Evolutionary conservation across 768 basidiomycete genomes (phyloP).

Genomic region (Leucosporidium creatinivorum): DNA sequence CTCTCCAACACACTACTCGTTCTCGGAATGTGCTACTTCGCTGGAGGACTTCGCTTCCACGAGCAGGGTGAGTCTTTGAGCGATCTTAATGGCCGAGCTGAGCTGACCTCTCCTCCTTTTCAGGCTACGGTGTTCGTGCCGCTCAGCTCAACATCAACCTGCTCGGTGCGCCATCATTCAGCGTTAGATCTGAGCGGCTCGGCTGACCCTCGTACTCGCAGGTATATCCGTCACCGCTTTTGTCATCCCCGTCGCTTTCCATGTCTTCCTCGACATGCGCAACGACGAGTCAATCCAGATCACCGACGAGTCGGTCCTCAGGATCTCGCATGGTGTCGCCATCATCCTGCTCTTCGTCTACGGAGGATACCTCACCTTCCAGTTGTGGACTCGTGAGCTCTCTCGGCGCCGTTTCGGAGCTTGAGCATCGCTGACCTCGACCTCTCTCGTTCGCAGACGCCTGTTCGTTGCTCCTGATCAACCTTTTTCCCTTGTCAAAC

Average conservation of each 20-base stretch:
- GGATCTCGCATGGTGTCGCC: constrained; percentile 43
- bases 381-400: constrained; percentile 25
- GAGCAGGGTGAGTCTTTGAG: constrained; percentile 22
- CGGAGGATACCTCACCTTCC: constrained; percentile 53
- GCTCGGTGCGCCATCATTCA: constrained; percentile 23
- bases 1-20: constrained; percentile 73
- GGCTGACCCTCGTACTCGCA: constrained; percentile 35
- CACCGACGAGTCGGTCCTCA: constrained; percentile 21
- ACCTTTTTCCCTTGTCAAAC: neutral
- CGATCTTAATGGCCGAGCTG: too few species aligned
- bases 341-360: constrained; percentile 68
- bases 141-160: constrained; percentile 38
- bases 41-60: constrained; percentile 6
- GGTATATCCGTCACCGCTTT: constrained; percentile 29
- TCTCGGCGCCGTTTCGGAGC: too few species aligned
- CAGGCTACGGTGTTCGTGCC: constrained; percentile 28
- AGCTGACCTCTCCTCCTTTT: too few species aligned
- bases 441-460: neutral
- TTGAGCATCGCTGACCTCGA: too few species aligned
- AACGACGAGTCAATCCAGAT: neutral
- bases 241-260: constrained; percentile 57
- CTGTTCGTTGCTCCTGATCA: constrained; percentile 1
- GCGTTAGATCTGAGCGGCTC: neutral
- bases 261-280: constrained; percentile 37
- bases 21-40: constrained; percentile 40